A percentile compares a stretch with the other conserved stretches of the same genome.
These are phyloP conservation scores for Spencermartinsiella ligniputridi DNA, from an alignment of 1,139 yeast genomes.

Conservation along the genomic window DNA sequence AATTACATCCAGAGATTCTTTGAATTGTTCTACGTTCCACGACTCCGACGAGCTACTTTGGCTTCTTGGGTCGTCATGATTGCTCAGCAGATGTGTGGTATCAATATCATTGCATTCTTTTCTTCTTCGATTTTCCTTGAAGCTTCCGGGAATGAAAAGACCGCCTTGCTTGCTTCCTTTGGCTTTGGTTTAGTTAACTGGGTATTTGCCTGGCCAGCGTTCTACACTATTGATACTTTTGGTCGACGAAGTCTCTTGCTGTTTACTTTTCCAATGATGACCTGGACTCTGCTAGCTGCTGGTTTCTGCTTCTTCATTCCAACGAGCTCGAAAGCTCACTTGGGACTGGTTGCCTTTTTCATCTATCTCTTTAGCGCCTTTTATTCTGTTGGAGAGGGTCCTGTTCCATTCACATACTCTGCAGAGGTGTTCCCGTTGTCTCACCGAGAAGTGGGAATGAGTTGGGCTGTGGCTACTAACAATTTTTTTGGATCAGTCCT, in stretches of 20 bases:
- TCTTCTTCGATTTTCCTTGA: slow-evolving; percentile 18
- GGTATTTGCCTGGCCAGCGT: slow-evolving; percentile 76
- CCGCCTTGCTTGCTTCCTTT: slow-evolving; percentile 70
- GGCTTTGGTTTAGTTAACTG: slow-evolving; percentile 83
- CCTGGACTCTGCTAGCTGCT: slow-evolving; percentile 60
- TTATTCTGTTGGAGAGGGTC: slow-evolving; percentile 72
- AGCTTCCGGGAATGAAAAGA: slow-evolving; percentile 10
- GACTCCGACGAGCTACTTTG: slow-evolving; percentile 74
- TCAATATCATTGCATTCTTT: slow-evolving; percentile 72
- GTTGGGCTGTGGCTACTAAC: slow-evolving; percentile 67
- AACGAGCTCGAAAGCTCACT: slow-evolving; percentile 40
- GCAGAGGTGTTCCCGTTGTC: slow-evolving; percentile 73
- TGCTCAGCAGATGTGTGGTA: slow-evolving; percentile 87
- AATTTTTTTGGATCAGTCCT: slow-evolving; percentile 73
- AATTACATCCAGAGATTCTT: slow-evolving; percentile 28
- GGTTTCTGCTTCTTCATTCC: slow-evolving; percentile 73
- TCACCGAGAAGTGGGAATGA: slow-evolving; percentile 69
- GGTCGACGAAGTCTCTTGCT: slow-evolving; percentile 72
- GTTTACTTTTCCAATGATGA: slow-evolving; percentile 75
- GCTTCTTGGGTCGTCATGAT: slow-evolving; percentile 79
- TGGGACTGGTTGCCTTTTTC: slow-evolving; percentile 52
- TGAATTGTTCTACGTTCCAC: slow-evolving; percentile 57
- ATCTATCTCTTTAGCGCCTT: slow-evolving; percentile 58
- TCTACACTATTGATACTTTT: slow-evolving; percentile 71
- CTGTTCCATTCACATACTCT: slow-evolving; percentile 71